Base-by-base conservation (phyloP, 2,329 filamentous ascomycete genomes). In the Paradendryphiella salina region DNA sequence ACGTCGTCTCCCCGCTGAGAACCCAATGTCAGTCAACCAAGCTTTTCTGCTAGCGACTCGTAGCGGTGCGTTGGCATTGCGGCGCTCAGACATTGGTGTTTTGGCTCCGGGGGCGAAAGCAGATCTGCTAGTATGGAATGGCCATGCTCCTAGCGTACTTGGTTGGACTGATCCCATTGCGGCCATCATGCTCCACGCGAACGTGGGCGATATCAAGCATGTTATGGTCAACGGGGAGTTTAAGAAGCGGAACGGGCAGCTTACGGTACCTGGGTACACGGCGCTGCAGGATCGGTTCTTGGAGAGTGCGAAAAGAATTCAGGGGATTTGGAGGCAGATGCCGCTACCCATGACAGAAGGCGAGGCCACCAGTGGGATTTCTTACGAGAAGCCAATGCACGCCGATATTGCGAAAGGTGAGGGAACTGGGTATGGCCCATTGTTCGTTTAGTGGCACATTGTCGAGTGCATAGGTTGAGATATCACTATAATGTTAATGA, bases 81-180 rank as follows among this genome's bases (percentile, higher is more conserved):
- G 79, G 9, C 72, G 80, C 0, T 66, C 71, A 0, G 82, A 84
- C 56, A 66, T 85, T 0, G 81, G 82, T 17, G 70, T 79, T 28
- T 69, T 84, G 17, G 62, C 62, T 0, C 65, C 65, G 1, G 80
- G 80, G 4, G 80, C 80, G 10, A 82, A 82, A 61, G 81, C 80
- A 0, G 81, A 84, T 56, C 42, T 84, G 0, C 72, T 82, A 0
- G 72, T 84, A 0, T 83, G 79, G 70, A 73, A 82, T 50, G 79
- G 78, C 0, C 67, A 74, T 1, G 73, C 76, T 0, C 80, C 81
- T 0, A 70, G 72, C 1, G 68, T 84, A 60, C 68, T 83, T 0
- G 82, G 82, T 3, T 84, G 80, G 80, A 68, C 56, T 5, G 81
- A 84, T 48, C 80, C 81, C 0, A 74, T 85, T 3, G 81, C 81